phyloP scores from a whole-genome alignment of 2,329 filamentous ascomycete species.

The Sporothrix dimorphospora region DNA sequence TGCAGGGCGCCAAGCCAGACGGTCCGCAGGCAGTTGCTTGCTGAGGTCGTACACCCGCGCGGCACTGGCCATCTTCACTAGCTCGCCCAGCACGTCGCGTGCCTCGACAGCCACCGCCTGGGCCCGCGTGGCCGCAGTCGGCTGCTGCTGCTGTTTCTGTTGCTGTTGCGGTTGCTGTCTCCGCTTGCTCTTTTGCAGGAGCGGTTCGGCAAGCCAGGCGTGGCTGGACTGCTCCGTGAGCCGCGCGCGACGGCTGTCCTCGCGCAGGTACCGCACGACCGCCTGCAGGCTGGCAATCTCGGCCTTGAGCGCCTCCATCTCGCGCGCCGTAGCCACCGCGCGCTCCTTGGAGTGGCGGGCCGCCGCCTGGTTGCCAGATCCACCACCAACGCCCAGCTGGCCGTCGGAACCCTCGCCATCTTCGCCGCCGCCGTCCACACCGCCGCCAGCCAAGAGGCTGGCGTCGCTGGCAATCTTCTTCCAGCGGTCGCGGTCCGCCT shows the following conservation, averaged over 20 bases:
- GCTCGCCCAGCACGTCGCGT: slow-evolving; percentile 64
- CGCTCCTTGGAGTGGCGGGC: slow-evolving; percentile 52
- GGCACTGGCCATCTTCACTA: slow-evolving; percentile 63
- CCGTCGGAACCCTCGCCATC: neutral
- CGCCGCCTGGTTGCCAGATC: slow-evolving; percentile 1
- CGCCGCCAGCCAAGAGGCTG: slow-evolving; percentile 49
- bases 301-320: slow-evolving; percentile 71
- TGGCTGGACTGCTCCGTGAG: slow-evolving; percentile 58
- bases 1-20: slow-evolving; percentile 63
- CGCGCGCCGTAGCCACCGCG: slow-evolving; percentile 69
- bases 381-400: neutral
- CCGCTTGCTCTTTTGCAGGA: slow-evolving; percentile 46
- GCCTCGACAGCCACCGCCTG: slow-evolving; percentile 64
- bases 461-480: slow-evolving; percentile 70
- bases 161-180: slow-evolving; percentile 34
- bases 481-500: slow-evolving; percentile 70
- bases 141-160: slow-evolving; percentile 27
- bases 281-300: slow-evolving; percentile 68
- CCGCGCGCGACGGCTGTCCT: slow-evolving; percentile 67
- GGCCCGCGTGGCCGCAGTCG: slow-evolving; percentile 39
- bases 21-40: slow-evolving; percentile 30
- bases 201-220: slow-evolving; percentile 67
- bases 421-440: slow-evolving; percentile 11
- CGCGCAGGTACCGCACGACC: slow-evolving; percentile 68
- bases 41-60: slow-evolving; percentile 64